Conservation (phyloP, 2,329 filamentous ascomycete species). For the Talaromyces funiculosus region DNA sequence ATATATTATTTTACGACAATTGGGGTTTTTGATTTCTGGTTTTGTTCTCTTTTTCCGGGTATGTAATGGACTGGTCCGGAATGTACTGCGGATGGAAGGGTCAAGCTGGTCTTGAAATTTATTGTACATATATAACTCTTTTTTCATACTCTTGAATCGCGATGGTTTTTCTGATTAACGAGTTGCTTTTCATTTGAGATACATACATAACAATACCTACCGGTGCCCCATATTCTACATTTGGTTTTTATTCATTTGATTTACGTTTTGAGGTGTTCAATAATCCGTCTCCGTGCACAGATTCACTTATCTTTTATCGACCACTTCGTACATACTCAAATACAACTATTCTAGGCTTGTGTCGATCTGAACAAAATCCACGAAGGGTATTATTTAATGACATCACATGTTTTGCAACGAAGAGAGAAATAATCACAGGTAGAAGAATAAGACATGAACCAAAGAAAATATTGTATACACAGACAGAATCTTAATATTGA, state of each 20-base stretch:
- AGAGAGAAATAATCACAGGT: background rate
- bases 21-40: background rate
- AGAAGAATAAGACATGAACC: background rate
- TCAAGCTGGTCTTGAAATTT: conserved; percentile 5
- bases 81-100: background rate
- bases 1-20: background rate
- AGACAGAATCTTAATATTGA: background rate
- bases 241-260: too few species aligned
- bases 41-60: background rate
- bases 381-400: background rate
- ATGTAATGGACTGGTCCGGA: background rate
- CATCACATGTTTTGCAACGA: background rate
- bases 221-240: too few species aligned
- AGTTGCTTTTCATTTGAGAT: background rate
- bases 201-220: too few species aligned
- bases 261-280: too few species aligned
- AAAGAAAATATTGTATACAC: background rate
- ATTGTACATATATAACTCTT: conserved; percentile 44
- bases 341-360: background rate
- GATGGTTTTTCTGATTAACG: background rate
- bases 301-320: too few species aligned
- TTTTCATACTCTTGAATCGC: background rate
- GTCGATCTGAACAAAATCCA: background rate
- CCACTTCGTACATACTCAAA: background rate
- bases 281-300: too few species aligned